These are phyloP conservation scores for Boletus coccyginus DNA, from an alignment of 768 basidiomycete species.

Conservation along the genomic window DNA sequence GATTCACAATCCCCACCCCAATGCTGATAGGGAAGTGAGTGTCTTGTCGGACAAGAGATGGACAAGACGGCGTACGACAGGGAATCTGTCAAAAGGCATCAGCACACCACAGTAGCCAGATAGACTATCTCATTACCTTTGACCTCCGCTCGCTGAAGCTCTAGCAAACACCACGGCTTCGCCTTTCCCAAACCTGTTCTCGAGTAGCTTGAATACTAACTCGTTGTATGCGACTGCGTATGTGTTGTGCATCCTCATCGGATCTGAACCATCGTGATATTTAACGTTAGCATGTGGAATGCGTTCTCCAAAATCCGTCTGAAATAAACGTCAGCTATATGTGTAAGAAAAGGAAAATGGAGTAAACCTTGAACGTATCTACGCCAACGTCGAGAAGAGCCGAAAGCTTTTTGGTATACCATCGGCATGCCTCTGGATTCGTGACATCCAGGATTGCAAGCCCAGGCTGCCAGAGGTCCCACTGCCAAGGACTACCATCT, in stretches of 20 bases:
- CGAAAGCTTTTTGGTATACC: slow-evolving; percentile 45
- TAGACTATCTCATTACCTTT: slow-evolving; percentile 40
- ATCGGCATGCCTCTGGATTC: slow-evolving; percentile 48
- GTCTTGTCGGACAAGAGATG: neutral
- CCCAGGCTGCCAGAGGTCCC: slow-evolving; percentile 67
- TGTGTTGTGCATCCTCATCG: slow-evolving; percentile 69
- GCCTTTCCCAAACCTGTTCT: slow-evolving; percentile 55
- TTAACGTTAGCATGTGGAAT: slow-evolving; percentile 64
- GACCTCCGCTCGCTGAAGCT: slow-evolving; percentile 65
- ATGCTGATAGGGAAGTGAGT: slow-evolving; percentile 39
- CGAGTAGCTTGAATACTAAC: slow-evolving; percentile 60
- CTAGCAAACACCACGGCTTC: slow-evolving; percentile 72
- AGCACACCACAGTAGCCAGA: neutral
- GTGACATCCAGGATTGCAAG: slow-evolving; percentile 66
- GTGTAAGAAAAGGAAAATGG: neutral
- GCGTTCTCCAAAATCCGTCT: slow-evolving; percentile 79
- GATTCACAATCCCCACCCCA: slow-evolving; percentile 80
- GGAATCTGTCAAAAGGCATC: slow-evolving; percentile 11
- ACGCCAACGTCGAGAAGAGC: slow-evolving; percentile 46
- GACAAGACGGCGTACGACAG: slow-evolving; percentile 8
- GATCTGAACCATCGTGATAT: slow-evolving; percentile 67
- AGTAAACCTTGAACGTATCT: slow-evolving; percentile 49
- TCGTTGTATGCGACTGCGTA: slow-evolving; percentile 71
- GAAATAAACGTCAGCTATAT: neutral
- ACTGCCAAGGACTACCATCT: slow-evolving; percentile 67